A percentile compares a stretch with the other conserved stretches of the same genome.
These are phyloP conservation scores for Stachybotrys chartarum DNA, from an alignment of 2,329 filamentous ascomycete species.

Conservation along the genomic window DNA sequence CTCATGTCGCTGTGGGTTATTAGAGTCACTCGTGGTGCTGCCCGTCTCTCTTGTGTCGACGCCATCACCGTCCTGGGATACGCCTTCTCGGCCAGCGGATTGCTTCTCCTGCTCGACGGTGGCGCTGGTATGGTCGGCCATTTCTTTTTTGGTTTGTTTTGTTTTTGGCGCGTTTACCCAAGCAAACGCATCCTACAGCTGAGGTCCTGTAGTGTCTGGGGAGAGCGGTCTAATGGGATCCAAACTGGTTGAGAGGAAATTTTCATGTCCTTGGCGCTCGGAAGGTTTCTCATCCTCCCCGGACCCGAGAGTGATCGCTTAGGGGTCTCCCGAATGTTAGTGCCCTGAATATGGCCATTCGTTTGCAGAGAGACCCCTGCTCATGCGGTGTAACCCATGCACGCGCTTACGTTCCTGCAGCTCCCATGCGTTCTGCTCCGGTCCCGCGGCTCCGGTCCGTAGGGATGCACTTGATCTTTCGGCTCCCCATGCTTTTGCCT, in stretches of 20 bases:
- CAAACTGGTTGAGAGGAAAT: no score
- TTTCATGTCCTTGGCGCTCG: no score
- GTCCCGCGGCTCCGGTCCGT: neutral
- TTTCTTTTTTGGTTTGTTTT: neutral
- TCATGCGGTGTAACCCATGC: no score
- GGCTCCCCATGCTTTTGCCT: neutral
- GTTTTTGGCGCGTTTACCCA: no score
- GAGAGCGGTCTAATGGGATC: no score
- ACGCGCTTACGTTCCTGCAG: neutral
- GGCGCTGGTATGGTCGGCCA: neutral
- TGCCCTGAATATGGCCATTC: no score
- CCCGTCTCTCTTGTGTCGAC: neutral
- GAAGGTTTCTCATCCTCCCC: no score
- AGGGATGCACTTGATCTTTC: neutral
- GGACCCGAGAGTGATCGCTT: no score
- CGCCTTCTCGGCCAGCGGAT: neutral
- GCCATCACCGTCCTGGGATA: neutral
- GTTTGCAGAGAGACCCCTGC: no score
- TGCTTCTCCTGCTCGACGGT: constrained; percentile 2
- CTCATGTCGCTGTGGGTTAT: neutral
- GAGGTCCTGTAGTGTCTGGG: no score
- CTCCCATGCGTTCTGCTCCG: neutral
- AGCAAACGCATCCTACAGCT: no score
- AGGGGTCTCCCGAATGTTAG: no score
- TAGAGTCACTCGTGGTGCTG: neutral